Conservation (phyloP, 2,329 filamentous ascomycete species). For the Colletotrichum limetticola region DNA sequence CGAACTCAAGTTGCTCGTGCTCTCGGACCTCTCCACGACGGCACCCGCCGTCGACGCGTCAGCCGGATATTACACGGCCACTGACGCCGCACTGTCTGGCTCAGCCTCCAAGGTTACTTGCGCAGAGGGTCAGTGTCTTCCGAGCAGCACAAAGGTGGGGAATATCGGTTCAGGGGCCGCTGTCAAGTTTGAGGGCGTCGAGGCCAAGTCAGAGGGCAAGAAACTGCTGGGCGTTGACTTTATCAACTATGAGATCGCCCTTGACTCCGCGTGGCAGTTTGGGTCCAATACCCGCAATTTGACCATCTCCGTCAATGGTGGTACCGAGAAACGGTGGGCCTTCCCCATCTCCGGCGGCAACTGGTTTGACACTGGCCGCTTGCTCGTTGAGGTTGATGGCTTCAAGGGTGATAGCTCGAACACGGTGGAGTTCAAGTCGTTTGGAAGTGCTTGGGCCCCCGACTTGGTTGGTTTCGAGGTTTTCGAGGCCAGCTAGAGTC, state of each 20-base stretch:
- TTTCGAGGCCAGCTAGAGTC: not conserved
- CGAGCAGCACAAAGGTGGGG: slow-evolving; percentile 54
- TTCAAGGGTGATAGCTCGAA: slow-evolving; percentile 54
- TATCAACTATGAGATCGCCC: slow-evolving; percentile 63
- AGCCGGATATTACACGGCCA: slow-evolving; percentile 55
- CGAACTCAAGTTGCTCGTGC: slow-evolving; percentile 51
- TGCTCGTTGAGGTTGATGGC: slow-evolving; percentile 56
- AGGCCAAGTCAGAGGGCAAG: slow-evolving; percentile 41
- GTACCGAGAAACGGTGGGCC: slow-evolving; percentile 54
- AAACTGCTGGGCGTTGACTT: slow-evolving; percentile 59
- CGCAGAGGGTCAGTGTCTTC: slow-evolving; percentile 50
- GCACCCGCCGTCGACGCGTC: slow-evolving; percentile 37
- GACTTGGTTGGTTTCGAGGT: slow-evolving; percentile 55
- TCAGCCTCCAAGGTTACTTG: slow-evolving; percentile 49
- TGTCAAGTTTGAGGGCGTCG: slow-evolving; percentile 48
- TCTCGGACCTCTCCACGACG: slow-evolving; percentile 45
- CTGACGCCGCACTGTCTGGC: slow-evolving; percentile 48
- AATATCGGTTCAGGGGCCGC: slow-evolving; percentile 47
- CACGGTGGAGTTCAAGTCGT: slow-evolving; percentile 45
- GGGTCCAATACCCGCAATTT: slow-evolving; percentile 62
- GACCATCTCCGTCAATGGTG: slow-evolving; percentile 59
- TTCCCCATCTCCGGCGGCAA: slow-evolving; percentile 61
- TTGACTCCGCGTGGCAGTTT: slow-evolving; percentile 39
- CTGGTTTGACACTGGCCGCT: slow-evolving; percentile 60
- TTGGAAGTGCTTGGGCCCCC: slow-evolving; percentile 44